phyloP scores from a whole-genome alignment of 371 early-diverging fungal genomes.

The Saksenaea oblongispora region DNA sequence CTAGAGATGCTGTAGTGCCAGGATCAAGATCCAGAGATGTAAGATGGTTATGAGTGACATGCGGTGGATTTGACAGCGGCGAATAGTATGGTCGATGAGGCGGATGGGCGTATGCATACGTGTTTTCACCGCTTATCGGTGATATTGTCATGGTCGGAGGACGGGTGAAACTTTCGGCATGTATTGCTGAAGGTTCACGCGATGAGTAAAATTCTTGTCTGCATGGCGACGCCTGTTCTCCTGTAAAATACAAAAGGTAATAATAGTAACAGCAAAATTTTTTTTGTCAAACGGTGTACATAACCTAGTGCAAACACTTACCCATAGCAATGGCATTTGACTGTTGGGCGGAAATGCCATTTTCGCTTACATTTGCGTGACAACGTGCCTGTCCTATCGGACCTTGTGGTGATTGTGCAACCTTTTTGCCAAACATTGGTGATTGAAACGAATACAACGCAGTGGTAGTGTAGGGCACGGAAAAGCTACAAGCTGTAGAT shows the following conservation, averaged over 20 bases:
- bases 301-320: not conserved
- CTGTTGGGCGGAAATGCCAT: not conserved
- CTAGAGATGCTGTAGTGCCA: not conserved
- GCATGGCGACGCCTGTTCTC: not conserved
- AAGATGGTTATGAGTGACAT: not conserved
- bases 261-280: no score
- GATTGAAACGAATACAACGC: not conserved
- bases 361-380: not conserved
- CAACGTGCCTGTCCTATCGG: not conserved
- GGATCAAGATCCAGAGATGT: not conserved
- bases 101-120: not conserved
- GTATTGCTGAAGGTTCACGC: not conserved
- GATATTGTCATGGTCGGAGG: not conserved
- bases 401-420: not conserved
- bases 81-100: not conserved
- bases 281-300: not conserved
- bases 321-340: slow-evolving; percentile 1
- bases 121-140: not conserved
- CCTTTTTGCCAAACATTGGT: not conserved
- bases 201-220: not conserved
- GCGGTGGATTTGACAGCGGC: not conserved
- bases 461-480: not conserved
- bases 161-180: not conserved
- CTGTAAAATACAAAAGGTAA: no score
- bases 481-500: not conserved